Percentiles rank a stretch among this genome's conserved stretches.
Evolutionary conservation across 2,329 filamentous ascomycete species (phyloP).

Genomic region (Colletotrichum sp.): DNA sequence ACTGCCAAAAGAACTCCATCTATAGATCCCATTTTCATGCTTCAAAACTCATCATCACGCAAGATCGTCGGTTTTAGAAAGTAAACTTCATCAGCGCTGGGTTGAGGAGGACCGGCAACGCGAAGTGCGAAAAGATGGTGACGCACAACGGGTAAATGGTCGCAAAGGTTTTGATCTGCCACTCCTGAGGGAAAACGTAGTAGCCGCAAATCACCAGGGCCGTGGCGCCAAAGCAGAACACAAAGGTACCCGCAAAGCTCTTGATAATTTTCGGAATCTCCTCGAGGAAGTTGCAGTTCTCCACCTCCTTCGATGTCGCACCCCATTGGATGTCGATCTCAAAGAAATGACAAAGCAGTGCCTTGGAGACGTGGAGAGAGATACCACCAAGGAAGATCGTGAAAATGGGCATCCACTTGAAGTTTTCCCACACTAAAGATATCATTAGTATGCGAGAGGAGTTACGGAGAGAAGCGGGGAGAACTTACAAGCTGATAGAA

Average conservation of each 20-base stretch:
- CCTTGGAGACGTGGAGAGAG: slow-evolving; percentile 45
- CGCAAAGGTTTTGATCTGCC: slow-evolving; percentile 62
- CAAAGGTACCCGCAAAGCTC: slow-evolving; percentile 56
- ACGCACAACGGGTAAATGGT: slow-evolving; percentile 64
- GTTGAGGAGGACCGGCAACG: slow-evolving; percentile 65
- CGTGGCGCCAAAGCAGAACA: slow-evolving; percentile 51
- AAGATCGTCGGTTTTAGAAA: slow-evolving; percentile 43
- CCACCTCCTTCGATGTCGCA: slow-evolving; percentile 64
- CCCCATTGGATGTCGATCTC: slow-evolving; percentile 53
- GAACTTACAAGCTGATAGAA: slow-evolving; percentile 41
- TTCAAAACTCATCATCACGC: not conserved
- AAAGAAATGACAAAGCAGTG: slow-evolving; percentile 47
- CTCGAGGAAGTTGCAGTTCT: slow-evolving; percentile 60
- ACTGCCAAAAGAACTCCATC: not conserved
- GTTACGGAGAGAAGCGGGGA: slow-evolving; percentile 33
- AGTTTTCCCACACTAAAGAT: slow-evolving; percentile 53
- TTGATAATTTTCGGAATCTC: slow-evolving; percentile 60
- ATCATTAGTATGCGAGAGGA: not conserved
- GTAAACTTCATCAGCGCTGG: slow-evolving; percentile 69
- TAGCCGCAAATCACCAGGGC: slow-evolving; percentile 51
- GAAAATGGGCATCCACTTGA: slow-evolving; percentile 67
- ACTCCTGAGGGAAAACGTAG: slow-evolving; percentile 52
- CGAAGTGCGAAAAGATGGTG: slow-evolving; percentile 59
- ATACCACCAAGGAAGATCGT: slow-evolving; percentile 49
- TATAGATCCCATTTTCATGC: not conserved